These are phyloP conservation scores for Termitomyces sp. DNA, from an alignment of 768 basidiomycete species.

Conservation along the genomic window DNA sequence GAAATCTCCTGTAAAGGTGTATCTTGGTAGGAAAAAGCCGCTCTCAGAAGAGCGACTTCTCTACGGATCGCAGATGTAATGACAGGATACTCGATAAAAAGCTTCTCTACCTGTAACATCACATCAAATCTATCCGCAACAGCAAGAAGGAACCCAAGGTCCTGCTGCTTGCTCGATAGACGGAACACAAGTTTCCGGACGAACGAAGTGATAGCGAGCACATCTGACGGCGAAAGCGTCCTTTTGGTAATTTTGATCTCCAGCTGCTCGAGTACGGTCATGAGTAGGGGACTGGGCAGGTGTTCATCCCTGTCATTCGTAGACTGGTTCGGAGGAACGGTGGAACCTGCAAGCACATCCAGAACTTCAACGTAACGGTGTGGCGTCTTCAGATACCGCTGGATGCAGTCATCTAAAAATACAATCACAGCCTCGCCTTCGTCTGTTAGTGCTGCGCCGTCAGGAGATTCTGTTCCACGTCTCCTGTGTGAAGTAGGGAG, in stretches of 20 bases:
- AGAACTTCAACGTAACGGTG: slow-evolving; percentile 82
- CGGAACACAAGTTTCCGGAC: slow-evolving; percentile 56
- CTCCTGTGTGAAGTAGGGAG: slow-evolving; percentile 44
- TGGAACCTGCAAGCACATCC: slow-evolving; percentile 24
- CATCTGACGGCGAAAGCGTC: slow-evolving; percentile 52
- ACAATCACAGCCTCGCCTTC: slow-evolving; percentile 51
- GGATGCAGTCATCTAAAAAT: slow-evolving; percentile 85
- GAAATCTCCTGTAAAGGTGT: slow-evolving; percentile 1
- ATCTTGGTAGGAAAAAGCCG: slow-evolving; percentile 23
- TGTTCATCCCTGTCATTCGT: slow-evolving; percentile 20
- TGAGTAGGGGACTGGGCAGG: slow-evolving; percentile 69
- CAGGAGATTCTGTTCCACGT: slow-evolving; percentile 36
- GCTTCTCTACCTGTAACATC: slow-evolving; percentile 20
- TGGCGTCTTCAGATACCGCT: slow-evolving; percentile 76
- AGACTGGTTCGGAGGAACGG: neutral
- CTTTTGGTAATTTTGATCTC: slow-evolving; percentile 57
- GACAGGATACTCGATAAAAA: slow-evolving; percentile 28
- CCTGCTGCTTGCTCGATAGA: slow-evolving; percentile 49
- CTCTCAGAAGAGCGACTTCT: slow-evolving; percentile 37
- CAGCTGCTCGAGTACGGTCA: slow-evolving; percentile 76
- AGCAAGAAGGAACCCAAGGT: slow-evolving; percentile 32
- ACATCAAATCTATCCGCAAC: slow-evolving; percentile 30
- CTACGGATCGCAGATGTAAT: slow-evolving; percentile 35
- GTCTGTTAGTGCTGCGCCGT: slow-evolving; percentile 45
- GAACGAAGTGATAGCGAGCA: slow-evolving; percentile 58